Percentiles rank a stretch among this genome's conserved stretches.
Conservation (phyloP, 1,139 yeast species). For the Geotrichum bryndzae region DNA sequence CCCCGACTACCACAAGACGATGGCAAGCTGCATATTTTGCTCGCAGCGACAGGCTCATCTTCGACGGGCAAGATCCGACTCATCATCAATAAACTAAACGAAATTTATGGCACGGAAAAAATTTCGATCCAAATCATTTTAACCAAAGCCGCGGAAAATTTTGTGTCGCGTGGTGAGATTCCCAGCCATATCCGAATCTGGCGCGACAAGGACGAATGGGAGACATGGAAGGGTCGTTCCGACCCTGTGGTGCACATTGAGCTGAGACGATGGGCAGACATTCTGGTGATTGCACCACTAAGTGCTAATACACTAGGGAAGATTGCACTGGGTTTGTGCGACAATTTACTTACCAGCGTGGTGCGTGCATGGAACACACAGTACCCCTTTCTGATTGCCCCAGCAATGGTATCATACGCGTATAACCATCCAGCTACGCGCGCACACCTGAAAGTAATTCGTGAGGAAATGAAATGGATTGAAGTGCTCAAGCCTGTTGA, state of each 20-base stretch:
- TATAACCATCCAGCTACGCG: conserved; percentile 84
- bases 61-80: conserved; percentile 70
- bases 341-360: conserved; percentile 79
- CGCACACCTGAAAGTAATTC: conserved; percentile 65
- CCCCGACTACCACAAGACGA: conserved; percentile 86
- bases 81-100: conserved; percentile 68
- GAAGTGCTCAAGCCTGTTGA: conserved; percentile 86
- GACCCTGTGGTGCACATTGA: conserved; percentile 94
- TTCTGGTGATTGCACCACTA: conserved; percentile 78
- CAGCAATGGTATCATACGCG: conserved; percentile 90
- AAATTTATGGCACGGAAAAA: conserved; percentile 67
- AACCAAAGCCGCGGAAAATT: conserved; percentile 78
- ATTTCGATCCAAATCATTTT: conserved; percentile 74
- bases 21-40: conserved; percentile 76
- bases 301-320: conserved; percentile 91
- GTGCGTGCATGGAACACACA: conserved; percentile 89
- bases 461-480: conserved; percentile 88
- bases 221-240: conserved; percentile 72
- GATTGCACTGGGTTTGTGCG: conserved; percentile 82
- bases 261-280: conserved; percentile 92
- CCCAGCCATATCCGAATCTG: conserved; percentile 67
- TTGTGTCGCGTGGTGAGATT: conserved; percentile 54
- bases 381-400: conserved; percentile 81
- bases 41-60: conserved; percentile 88
- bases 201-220: conserved; percentile 92